Base-by-base conservation (phyloP, 225 moss, liverwort and hornwort species). In the Sphagnum contortum region DNA sequence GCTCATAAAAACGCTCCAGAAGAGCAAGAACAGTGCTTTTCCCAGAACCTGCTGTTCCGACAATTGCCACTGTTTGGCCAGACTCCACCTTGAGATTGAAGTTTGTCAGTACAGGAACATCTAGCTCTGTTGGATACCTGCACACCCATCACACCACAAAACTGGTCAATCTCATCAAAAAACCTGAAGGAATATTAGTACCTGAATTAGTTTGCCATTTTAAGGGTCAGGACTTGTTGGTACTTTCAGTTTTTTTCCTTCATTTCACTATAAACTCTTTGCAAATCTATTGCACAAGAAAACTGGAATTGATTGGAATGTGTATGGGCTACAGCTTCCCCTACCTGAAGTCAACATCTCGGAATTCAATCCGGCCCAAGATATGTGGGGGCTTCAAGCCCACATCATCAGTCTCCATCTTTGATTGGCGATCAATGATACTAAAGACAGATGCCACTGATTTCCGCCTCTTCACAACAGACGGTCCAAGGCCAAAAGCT, bases 31-130 rank as follows among this genome's bases (percentile, higher is more conserved):
- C 81, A 0, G 91, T 86, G 48, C 88, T 79, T 68, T 91, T 91
- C 6, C 91, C 91, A 14, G 91, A 91, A 12, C 91, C 83, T 47
- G 91, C 86, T 6, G 91, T 91, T 55, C 91, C 91, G 13, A 91
- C 91, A 12, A 91, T 79, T 60, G 88, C 91, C 7, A 91, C 81
- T 10, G 88, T 88, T 74, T 88, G 85, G 3, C 91, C 91, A 29
- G 83, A 67, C 71, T 86, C 88, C 67, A 91, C 88, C 67, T 74
- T 83, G 68, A 91, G 62, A 57, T 77, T 91, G 62, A 91, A 86
- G 45, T 86, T 81, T 59, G 75, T 77, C 45, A 91, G 64, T 45
- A 91, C 79, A n/a, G 81, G 83, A 56, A 91, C 74, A 55, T 88
- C 86, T 12, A 81, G 77, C 57, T 81, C 83, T 54, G 77, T 80